Evolutionary conservation across 352 stramenopile species (phyloP), one percentile per base, ranked within the genome.

Genomic region (Blastocystis sp.): DNA sequence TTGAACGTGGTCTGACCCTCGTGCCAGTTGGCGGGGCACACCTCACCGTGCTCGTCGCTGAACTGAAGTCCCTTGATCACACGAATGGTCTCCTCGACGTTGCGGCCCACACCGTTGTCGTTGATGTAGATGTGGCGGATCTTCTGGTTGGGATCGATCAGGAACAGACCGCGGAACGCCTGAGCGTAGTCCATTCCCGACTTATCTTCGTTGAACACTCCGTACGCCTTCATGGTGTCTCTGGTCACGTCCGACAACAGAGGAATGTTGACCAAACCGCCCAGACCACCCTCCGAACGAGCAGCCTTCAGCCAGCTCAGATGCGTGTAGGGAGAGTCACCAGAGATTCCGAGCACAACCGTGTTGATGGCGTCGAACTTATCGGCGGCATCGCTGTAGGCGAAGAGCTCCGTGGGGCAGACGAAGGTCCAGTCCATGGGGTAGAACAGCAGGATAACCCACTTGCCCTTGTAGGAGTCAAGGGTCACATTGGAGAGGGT

Each of bases 61-160:
- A 73, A 84, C 59, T 84, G 73, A 11, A 84, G 73, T 8, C 73
- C 73, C 59, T 84, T 73, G 34, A 84, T 69, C 42, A 84, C 73
- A 75, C 73, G 73, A 51, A 84, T 69, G 0, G 73, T 84, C 59
- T 84, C 73, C 8, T 84, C 73, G 11, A 84, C 73, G 44, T 84
- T 84, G 40, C 73, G 73, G 34, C 73, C 73, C 8, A 84, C 73
- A 49, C 73, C 73, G 29, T 84, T 84, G 36, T 84, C 73, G 46
- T 84, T 84, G 44, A 84, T 84, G 34, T 84, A 84, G 16, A 84
- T 57, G 40, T 84, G 73, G 29, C 73, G 73, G 34, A 84, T 65
- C 21, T 73, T 73, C 2, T 29, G 46, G 46, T 84, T 84, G 24
- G 54, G 54, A 49, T 84, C 73, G 34, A 84, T 84, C 59, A 84